These are phyloP conservation scores for Macrolepiota fuliginosa DNA, from an alignment of 768 basidiomycete genomes.

Conservation along the genomic window DNA sequence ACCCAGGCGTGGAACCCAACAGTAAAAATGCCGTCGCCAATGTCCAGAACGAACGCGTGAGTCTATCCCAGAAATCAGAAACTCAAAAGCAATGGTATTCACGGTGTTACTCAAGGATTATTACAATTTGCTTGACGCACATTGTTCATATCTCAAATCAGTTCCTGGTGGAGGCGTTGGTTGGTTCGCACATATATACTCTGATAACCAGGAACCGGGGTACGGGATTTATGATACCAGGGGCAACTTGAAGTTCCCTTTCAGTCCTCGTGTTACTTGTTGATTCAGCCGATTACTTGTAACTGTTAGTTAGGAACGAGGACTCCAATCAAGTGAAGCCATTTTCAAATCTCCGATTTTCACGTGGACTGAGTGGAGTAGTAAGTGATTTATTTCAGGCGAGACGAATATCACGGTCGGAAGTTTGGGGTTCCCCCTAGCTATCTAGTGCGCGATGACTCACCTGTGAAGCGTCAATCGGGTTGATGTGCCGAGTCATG, in stretches of 20 bases:
- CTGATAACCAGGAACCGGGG: constrained; percentile 61
- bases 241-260: constrained; percentile 58
- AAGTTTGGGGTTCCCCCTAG: too few relatives aligned
- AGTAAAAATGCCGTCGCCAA: constrained; percentile 58
- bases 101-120: constrained; percentile 43
- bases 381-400: too few relatives aligned
- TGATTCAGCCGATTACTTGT: constrained; percentile 20
- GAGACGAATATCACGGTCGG: too few relatives aligned
- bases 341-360: not conserved
- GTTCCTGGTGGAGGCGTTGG: constrained; percentile 63
- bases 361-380: too few relatives aligned
- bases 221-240: constrained; percentile 62
- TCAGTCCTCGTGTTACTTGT: constrained; percentile 62
- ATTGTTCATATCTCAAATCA: constrained; percentile 61
- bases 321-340: not conserved
- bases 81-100: not conserved
- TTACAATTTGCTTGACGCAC: constrained; percentile 57
- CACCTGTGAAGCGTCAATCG: too few relatives aligned
- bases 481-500: too few relatives aligned
- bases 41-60: constrained; percentile 59
- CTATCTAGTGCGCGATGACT: too few relatives aligned
- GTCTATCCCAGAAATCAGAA: constrained; percentile 14
- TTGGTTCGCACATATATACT: constrained; percentile 83
- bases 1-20: constrained; percentile 60
- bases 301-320: constrained; percentile 3